Conservation (phyloP, 176 grass and related monocot genomes). For the Elymus sibiricus region DNA sequence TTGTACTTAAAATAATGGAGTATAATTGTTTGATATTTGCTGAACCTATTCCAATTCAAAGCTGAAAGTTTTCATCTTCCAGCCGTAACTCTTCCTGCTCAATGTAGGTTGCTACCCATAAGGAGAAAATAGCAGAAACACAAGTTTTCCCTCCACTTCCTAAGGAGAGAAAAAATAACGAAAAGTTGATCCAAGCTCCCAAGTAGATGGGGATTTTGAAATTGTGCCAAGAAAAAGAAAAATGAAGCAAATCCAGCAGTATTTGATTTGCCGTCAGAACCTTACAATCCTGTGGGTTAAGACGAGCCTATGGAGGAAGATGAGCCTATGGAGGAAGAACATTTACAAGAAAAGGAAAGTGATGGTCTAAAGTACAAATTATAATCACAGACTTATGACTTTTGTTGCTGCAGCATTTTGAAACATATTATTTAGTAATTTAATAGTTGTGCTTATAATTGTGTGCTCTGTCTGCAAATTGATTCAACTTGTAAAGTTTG, state of each 20-base stretch:
- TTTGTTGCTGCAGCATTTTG: neutral
- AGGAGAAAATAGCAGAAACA: conserved; percentile 51
- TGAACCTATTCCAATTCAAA: conserved; percentile 4
- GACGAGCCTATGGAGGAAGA: conserved; percentile 10
- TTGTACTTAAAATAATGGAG: neutral
- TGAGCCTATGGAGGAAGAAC: conserved; percentile 29
- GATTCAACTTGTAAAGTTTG: neutral
- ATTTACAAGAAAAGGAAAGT: conserved; percentile 39
- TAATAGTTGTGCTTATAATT: conserved; percentile 19
- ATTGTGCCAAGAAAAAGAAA: conserved; percentile 31
- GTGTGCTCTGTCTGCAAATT: neutral
- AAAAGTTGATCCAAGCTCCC: conserved; percentile 16
- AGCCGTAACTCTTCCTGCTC: conserved; percentile 28
- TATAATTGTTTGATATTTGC: conserved; percentile 6
- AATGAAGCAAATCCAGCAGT: conserved; percentile 5
- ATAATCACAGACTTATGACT: neutral
- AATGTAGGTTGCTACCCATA: conserved; percentile 59
- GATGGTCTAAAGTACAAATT: conserved; percentile 81
- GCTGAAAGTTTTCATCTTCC: conserved; percentile 3
- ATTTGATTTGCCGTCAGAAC: conserved; percentile 28
- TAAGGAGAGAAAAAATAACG: conserved; percentile 36
- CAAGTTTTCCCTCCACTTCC: conserved; percentile 28
- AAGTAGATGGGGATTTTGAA: conserved; percentile 13
- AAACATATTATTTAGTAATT: conserved; percentile 5
- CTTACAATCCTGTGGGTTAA: neutral